Percentiles rank a stretch among this genome's conserved stretches.
phyloP scores from a whole-genome alignment of 192 early-diverging fungal species.

The Haplosporangium gracile region DNA sequence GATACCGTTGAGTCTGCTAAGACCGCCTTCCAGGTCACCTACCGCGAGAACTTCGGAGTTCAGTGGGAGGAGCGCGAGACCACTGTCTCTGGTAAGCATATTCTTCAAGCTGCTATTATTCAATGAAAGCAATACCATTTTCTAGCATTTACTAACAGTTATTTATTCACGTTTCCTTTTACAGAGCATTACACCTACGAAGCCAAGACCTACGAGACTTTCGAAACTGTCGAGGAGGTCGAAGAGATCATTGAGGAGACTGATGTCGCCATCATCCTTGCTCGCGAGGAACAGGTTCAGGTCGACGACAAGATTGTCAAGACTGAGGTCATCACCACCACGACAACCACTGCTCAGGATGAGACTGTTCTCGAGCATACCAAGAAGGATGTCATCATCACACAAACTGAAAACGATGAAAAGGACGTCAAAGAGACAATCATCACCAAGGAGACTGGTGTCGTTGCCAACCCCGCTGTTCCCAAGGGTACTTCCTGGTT shows the following conservation, averaged over 20 bases:
- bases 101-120: neutral
- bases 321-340: neutral
- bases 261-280: neutral
- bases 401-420: neutral
- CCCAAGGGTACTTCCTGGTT: slow-evolving; percentile 25
- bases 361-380: neutral
- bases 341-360: neutral
- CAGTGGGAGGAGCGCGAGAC: slow-evolving; percentile 35
- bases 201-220: slow-evolving; percentile 26
- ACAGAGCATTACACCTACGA: slow-evolving; percentile 4
- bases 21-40: slow-evolving; percentile 30
- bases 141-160: neutral
- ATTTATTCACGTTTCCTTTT: neutral
- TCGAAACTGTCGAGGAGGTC: slow-evolving; percentile 3
- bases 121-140: no score
- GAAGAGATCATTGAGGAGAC: slow-evolving; percentile 18
- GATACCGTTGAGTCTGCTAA: slow-evolving; percentile 33
- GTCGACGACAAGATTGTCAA: slow-evolving; percentile 5
- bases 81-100: slow-evolving; percentile 16
- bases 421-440: neutral
- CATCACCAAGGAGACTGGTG: slow-evolving; percentile 7
- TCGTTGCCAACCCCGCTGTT: slow-evolving; percentile 3
- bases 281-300: slow-evolving; percentile 18
- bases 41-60: slow-evolving; percentile 23
- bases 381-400: neutral